Conservation (phyloP, 1,284 basidiomycete species). For the Austroboletus novae-zelandiae region DNA sequence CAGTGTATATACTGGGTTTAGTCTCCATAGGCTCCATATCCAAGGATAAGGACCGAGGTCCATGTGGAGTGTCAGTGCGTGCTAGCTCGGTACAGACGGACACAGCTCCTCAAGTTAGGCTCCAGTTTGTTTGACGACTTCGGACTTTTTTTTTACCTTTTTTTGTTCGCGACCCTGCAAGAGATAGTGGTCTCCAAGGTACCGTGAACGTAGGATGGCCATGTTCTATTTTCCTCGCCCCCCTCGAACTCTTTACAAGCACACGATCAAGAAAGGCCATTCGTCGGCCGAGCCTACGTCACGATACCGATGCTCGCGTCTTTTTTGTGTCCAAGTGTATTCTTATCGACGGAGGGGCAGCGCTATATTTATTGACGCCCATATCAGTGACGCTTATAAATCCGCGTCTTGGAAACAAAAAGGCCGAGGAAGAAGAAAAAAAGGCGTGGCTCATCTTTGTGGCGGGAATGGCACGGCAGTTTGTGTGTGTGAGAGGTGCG, state of each 20-base stretch:
- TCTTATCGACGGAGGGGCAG: background rate
- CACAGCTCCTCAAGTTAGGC: background rate
- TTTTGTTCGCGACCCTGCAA: background rate
- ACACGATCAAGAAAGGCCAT: background rate
- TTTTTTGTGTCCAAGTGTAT: too few relatives aligned
- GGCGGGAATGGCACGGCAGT: too few relatives aligned
- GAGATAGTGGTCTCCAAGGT: background rate
- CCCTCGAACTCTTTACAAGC: background rate
- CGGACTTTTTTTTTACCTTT: background rate
- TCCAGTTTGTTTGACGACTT: background rate
- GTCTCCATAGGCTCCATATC: background rate
- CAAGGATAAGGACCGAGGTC: background rate
- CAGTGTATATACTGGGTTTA: background rate
- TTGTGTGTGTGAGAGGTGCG: too few relatives aligned
- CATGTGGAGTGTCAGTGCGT: background rate
- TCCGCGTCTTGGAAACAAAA: too few relatives aligned
- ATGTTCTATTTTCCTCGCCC: background rate
- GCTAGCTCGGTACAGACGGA: background rate
- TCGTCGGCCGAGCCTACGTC: background rate
- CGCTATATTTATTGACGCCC: slow-evolving; percentile 36
- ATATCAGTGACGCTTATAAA: too few relatives aligned
- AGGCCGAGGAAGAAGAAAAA: too few relatives aligned
- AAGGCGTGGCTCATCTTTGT: too few relatives aligned
- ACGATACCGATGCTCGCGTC: background rate
- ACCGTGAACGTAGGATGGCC: background rate